Evolutionary conservation across 2,329 filamentous ascomycete species (phyloP).

Genomic region (Diplodia seriata): DNA sequence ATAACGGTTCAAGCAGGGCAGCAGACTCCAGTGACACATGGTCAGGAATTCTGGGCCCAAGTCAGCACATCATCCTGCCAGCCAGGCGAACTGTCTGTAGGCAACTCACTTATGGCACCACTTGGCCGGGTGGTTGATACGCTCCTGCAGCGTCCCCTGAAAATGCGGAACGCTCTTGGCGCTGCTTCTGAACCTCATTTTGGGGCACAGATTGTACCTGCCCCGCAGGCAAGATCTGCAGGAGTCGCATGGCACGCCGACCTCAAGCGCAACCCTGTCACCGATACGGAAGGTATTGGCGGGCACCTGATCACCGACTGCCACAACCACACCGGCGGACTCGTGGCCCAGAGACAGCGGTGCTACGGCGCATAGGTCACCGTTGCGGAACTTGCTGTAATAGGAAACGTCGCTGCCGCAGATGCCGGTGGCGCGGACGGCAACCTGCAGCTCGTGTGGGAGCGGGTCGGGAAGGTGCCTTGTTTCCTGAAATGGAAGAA

Average conservation of each 20-base stretch:
- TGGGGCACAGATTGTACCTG: constrained; percentile 52
- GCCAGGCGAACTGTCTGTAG: constrained; percentile 38
- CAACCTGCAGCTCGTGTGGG: constrained; percentile 67
- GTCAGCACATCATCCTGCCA: constrained; percentile 33
- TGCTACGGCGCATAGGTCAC: constrained; percentile 70
- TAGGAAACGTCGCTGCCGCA: constrained; percentile 75
- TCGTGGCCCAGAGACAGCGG: constrained; percentile 63
- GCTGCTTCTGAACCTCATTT: constrained; percentile 53
- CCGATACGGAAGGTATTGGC: constrained; percentile 38
- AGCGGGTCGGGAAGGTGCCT: constrained; percentile 62
- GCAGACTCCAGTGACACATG: constrained; percentile 50
- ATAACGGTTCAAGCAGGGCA: constrained; percentile 65
- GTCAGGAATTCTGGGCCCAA: constrained; percentile 46
- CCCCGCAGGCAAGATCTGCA: constrained; percentile 52
- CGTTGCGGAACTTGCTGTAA: constrained; percentile 75
- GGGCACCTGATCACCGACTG: constrained; percentile 38
- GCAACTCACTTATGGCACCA: constrained; percentile 53
- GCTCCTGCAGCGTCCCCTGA: constrained; percentile 53
- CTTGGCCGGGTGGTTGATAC: constrained; percentile 53
- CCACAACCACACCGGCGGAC: constrained; percentile 36
- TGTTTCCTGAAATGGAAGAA: constrained; percentile 56
- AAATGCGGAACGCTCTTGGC: constrained; percentile 53
- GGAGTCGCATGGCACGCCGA: constrained; percentile 39
- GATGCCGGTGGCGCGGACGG: constrained; percentile 70
- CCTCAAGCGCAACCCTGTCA: constrained; percentile 38